Evolutionary conservation across 106 monocot genomes (phyloP).

Genomic region (Ottelia alismoides): DNA sequence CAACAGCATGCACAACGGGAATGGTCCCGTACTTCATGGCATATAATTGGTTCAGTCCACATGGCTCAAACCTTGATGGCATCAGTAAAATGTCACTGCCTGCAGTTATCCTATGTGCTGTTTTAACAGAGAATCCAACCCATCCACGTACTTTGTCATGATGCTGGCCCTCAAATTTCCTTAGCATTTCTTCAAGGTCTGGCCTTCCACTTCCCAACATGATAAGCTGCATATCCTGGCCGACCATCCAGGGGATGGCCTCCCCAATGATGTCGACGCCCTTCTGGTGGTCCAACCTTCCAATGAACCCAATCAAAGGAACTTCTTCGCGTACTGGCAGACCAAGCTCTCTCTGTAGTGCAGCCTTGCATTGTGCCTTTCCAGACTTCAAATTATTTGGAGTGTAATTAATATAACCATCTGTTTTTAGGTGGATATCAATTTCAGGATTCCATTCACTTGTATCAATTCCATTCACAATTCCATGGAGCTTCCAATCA

Average conservation of each 20-base stretch:
- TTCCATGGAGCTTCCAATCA: slow-evolving; percentile 71
- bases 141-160: slow-evolving; percentile 56
- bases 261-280: slow-evolving; percentile 74
- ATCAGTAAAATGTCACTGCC: slow-evolving; percentile 69
- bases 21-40: slow-evolving; percentile 77
- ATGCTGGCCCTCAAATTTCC: slow-evolving; percentile 33
- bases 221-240: slow-evolving; percentile 65
- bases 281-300: slow-evolving; percentile 78
- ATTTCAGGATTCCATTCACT: slow-evolving; percentile 58
- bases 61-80: slow-evolving; percentile 93
- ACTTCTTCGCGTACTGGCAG: slow-evolving; percentile 48
- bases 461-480: slow-evolving; percentile 80
- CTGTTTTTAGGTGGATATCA: slow-evolving; percentile 50
- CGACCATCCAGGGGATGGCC: slow-evolving; percentile 67
- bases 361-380: slow-evolving; percentile 71
- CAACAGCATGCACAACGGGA: slow-evolving; percentile 82
- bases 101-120: slow-evolving; percentile 77
- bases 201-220: slow-evolving; percentile 62
- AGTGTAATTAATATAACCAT: slow-evolving; percentile 75
- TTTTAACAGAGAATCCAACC: slow-evolving; percentile 79
- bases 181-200: slow-evolving; percentile 73
- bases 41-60: slow-evolving; percentile 87
- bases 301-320: slow-evolving; percentile 73
- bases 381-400: slow-evolving; percentile 41
- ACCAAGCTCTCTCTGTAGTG: slow-evolving; percentile 65